Evolutionary conservation across 371 early-diverging fungal genomes (phyloP), one percentile per base, ranked within the genome.

Genomic region (Fennellomyces sp.): DNA sequence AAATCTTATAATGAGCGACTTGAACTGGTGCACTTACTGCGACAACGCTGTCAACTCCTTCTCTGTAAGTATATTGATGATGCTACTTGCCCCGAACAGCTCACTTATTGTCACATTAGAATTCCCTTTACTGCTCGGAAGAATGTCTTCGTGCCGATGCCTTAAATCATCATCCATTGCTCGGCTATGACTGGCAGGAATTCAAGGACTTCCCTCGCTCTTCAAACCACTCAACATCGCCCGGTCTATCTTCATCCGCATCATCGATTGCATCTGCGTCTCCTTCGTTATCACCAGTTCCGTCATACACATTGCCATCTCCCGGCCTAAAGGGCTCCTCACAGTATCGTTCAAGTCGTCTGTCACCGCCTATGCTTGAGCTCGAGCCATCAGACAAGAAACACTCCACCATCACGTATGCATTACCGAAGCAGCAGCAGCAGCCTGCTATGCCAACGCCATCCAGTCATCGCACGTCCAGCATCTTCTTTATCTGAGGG

Each of bases 111-210:
- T 25, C 27, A 26, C 17, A n/a, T 45, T 56, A 70, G 71, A 70
- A 66, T 52, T 66, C 71, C 17, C 61, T 70, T 19, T 70, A 70
- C 38, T 70, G 71, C 54, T 64, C 64, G 33, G 71, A 70, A 57
- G 66, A 66, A 36, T 70, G 71, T 36, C 52, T 70, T 12, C 60
- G 66, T 25, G 57, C 61, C 10, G 71, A 70, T 42, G 66, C 71
- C 23, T 45, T 70, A 31, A 66, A 59, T 28, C 66, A 64, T 41
- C 66, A 70, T 55, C 71, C 71, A 23, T 36, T 70, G 7, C 64
- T 70, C 17, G 71, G 71, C 21, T 70, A 70, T 52, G 64, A 66
- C 55, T 70, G 63, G 61, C 56, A 63, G 17, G 71, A 66, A 56
- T 56, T 66, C 15, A 66, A 70, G 48, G 64, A 70, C 35, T 70